phyloP scores from a whole-genome alignment of 2,329 filamentous ascomycete genomes.

The Scleromitrula shiraiana region DNA sequence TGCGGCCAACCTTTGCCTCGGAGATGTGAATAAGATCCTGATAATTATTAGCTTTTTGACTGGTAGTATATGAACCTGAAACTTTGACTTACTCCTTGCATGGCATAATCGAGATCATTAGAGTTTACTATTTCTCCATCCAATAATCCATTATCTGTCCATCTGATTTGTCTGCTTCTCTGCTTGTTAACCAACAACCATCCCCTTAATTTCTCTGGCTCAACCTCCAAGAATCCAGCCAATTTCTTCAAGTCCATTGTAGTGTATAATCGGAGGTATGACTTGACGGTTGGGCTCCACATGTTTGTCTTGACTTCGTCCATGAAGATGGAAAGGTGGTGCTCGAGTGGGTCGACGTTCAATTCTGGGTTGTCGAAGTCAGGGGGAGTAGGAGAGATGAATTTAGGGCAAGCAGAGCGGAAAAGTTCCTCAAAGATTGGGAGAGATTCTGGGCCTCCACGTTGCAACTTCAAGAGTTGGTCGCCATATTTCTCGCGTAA shows the following conservation, averaged over 20 bases:
- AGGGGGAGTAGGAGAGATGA: conserved; percentile 93
- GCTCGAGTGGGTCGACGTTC: conserved; percentile 95
- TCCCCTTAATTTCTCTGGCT: conserved; percentile 89
- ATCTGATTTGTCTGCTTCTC: conserved; percentile 91
- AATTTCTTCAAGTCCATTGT: conserved; percentile 99
- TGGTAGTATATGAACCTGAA: neutral
- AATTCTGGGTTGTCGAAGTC: conserved; percentile 95
- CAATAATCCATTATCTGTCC: conserved; percentile 80
- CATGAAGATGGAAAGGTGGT: conserved; percentile 98
- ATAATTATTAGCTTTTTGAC: conserved; percentile 16
- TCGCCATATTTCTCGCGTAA: conserved; percentile 99
- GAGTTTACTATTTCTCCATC: conserved; percentile 91
- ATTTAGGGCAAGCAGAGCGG: conserved; percentile 96
- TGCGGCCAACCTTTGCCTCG: conserved; percentile 94
- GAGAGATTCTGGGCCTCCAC: conserved; percentile 88
- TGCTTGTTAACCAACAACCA: conserved; percentile 98
- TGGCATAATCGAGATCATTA: conserved; percentile 92
- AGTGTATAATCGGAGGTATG: conserved; percentile 97
- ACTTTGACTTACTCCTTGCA: conserved; percentile 68
- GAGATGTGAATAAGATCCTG: conserved; percentile 97
- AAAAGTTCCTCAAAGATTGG: conserved; percentile 98
- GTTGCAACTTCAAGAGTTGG: conserved; percentile 93
- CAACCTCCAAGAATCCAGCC: conserved; percentile 91
- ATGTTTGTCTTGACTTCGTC: conserved; percentile 99
- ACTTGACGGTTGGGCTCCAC: conserved; percentile 95